A percentile compares a stretch with the other conserved stretches of the same genome.
Evolutionary conservation across 2,329 filamentous ascomycete species (phyloP).

Genomic region (Akanthomyces dipterigenus): DNA sequence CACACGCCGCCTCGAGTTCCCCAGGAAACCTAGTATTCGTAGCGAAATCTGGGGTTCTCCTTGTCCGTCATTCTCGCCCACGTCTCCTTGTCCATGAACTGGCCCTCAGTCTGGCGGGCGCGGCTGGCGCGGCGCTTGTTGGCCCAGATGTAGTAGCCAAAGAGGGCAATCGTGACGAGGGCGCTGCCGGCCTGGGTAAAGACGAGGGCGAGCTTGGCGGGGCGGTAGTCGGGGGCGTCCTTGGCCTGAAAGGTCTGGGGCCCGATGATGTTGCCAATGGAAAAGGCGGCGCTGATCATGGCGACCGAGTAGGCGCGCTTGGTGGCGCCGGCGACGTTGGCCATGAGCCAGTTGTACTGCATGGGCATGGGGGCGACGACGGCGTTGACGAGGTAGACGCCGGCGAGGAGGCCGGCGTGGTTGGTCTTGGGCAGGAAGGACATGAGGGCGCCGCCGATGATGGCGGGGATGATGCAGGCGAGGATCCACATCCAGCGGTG

Average conservation of each 20-base stretch:
- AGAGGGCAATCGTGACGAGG: slow-evolving; percentile 15
- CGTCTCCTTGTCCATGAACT: slow-evolving; percentile 32
- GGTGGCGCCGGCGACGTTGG: slow-evolving; percentile 34
- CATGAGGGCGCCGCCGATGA: slow-evolving; percentile 46
- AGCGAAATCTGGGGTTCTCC: slow-evolving; percentile 52
- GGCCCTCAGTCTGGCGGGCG: slow-evolving; percentile 32
- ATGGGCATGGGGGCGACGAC: slow-evolving; percentile 39
- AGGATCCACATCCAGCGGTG: slow-evolving; percentile 33
- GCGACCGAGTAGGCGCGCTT: slow-evolving; percentile 11
- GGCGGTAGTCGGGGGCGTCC: slow-evolving; percentile 29
- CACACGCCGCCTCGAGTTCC: not conserved
- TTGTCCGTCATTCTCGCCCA: slow-evolving; percentile 48
- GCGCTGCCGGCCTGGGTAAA: slow-evolving; percentile 5
- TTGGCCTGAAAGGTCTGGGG: slow-evolving; percentile 29
- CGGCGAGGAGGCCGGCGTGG: slow-evolving; percentile 38
- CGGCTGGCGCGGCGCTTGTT: slow-evolving; percentile 32
- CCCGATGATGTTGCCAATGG: slow-evolving; percentile 30
- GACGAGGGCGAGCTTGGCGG: slow-evolving; percentile 25
- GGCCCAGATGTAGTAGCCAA: slow-evolving; percentile 44
- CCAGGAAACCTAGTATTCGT: slow-evolving; percentile 31
- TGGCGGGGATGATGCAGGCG: slow-evolving; percentile 39
- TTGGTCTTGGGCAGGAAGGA: slow-evolving; percentile 42
- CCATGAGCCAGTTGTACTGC: slow-evolving; percentile 36
- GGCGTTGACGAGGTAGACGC: slow-evolving; percentile 45
- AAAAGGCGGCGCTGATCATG: slow-evolving; percentile 20